phyloP scores from a whole-genome alignment of 257 asterid genomes.

The Craterostigma plantagineum region DNA sequence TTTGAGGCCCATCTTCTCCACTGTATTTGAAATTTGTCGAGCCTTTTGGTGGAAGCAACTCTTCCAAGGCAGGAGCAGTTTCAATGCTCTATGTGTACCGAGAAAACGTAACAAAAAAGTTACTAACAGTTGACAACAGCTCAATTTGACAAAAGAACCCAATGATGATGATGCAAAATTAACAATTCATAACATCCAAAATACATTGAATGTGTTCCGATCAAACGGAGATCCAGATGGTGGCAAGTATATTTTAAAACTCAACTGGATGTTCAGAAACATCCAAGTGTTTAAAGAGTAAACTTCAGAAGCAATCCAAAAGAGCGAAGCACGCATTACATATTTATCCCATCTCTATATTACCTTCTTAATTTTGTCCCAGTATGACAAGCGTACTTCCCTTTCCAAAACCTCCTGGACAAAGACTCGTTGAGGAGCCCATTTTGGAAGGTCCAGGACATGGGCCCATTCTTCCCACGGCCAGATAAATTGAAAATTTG shows the following conservation, averaged over 20 bases:
- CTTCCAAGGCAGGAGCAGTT: conserved; percentile 88
- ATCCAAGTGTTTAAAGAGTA: background rate
- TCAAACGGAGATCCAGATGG: no score
- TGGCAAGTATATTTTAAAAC: no score
- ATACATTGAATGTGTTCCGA: no score
- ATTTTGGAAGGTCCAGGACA: conserved; percentile 89
- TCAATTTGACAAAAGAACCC: background rate
- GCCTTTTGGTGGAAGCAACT: conserved; percentile 88
- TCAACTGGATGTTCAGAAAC: no score
- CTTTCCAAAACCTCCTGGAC: conserved; percentile 97
- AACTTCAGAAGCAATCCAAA: background rate
- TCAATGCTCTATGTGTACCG: conserved; percentile 67
- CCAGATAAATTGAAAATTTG: conserved; percentile 97
- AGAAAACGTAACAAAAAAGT: conserved; percentile 6
- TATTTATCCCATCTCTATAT: no score
- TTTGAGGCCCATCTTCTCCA: conserved; percentile 50
- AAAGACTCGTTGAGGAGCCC: conserved; percentile 96
- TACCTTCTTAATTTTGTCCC: conserved; percentile 98
- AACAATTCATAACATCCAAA: no score
- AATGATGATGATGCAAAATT: background rate
- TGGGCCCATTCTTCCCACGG: conserved; percentile 99
- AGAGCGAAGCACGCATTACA: no score
- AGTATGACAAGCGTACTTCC: conserved; percentile 88
- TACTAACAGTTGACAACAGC: background rate
- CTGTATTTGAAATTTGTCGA: conserved; percentile 48